Percentiles rank a stretch among this genome's conserved stretches.
These are phyloP conservation scores for Podospora fimiseda DNA, from an alignment of 495 filamentous ascomycete species.

Conservation along the genomic window DNA sequence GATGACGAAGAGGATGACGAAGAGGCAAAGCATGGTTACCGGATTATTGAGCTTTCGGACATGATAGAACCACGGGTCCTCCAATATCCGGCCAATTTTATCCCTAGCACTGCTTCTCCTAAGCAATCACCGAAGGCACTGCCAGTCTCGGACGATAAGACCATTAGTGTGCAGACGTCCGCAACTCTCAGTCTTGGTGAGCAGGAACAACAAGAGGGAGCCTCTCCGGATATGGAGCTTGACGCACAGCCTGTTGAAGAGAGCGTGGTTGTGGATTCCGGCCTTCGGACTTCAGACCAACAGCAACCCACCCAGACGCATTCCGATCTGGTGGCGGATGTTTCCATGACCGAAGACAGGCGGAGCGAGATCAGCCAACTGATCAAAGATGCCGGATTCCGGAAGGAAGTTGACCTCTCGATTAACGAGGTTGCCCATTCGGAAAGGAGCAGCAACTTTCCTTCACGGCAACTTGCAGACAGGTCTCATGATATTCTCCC, in stretches of 20 bases:
- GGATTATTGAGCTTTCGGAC: slow-evolving; percentile 31
- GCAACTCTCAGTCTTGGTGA: slow-evolving; percentile 13
- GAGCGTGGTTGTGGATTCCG: slow-evolving; percentile 17
- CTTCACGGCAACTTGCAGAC: slow-evolving; percentile 24
- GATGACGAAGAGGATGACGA: slow-evolving; percentile 33
- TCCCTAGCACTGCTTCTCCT: background rate
- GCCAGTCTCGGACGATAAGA: background rate
- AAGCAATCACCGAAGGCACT: background rate
- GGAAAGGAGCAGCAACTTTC: slow-evolving; percentile 20
- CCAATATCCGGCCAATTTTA: slow-evolving; percentile 15
- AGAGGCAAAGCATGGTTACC: slow-evolving; percentile 26
- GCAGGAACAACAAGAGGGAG: slow-evolving; percentile 4
- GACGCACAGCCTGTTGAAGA: slow-evolving; percentile 2
- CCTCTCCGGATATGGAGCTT: slow-evolving; percentile 1
- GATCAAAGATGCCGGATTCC: slow-evolving; percentile 22
- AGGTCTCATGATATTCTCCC: slow-evolving; percentile 14
- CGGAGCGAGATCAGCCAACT: slow-evolving; percentile 20
- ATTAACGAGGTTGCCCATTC: slow-evolving; percentile 3
- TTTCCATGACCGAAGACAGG: slow-evolving; percentile 19
- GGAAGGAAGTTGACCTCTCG: slow-evolving; percentile 19
- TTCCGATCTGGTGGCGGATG: background rate
- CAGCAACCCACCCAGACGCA: slow-evolving; percentile 2
- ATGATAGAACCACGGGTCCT: slow-evolving; percentile 42
- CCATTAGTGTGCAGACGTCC: background rate
- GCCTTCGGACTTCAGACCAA: background rate